A percentile compares a stretch with the other conserved stretches of the same genome.
Evolutionary conservation across 306 rosid genomes (phyloP).

Genomic region (Styphnolobium japonicum): DNA sequence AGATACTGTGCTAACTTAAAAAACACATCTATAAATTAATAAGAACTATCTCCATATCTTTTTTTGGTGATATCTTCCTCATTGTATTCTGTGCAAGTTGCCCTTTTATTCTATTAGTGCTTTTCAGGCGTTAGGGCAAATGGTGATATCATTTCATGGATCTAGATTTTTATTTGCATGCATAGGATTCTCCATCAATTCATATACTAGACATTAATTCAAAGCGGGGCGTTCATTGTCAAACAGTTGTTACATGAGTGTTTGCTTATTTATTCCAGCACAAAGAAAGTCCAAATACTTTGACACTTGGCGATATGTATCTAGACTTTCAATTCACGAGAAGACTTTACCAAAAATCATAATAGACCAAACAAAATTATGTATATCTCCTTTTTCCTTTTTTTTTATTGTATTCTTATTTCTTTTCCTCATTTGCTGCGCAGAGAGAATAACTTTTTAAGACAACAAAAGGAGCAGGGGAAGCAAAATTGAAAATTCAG

Average conservation of each 20-base stretch:
- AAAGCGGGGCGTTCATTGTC: conserved; percentile 27
- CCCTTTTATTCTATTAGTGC: neutral
- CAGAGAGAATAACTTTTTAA: conserved; percentile 14
- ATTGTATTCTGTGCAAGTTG: neutral
- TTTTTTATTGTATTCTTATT: neutral
- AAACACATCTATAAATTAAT: neutral
- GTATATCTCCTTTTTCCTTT: neutral
- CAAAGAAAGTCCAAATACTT: neutral
- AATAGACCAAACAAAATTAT: neutral
- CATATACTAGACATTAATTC: conserved; percentile 15
- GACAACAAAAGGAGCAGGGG: neutral
- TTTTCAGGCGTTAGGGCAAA: neutral
- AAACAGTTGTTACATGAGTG: neutral
- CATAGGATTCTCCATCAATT: conserved; percentile 42
- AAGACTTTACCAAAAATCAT: neutral
- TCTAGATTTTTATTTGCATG: neutral
- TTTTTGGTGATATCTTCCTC: no score
- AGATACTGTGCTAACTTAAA: neutral
- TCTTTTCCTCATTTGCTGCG: conserved; percentile 26
- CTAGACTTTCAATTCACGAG: neutral
- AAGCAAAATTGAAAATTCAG: conserved; percentile 23
- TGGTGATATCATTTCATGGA: neutral
- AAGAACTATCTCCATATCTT: neutral
- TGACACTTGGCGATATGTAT: neutral
- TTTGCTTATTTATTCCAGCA: neutral